Base-by-base conservation (phyloP, 2,329 filamentous ascomycete species). In the Stylonectria norvegica region DNA sequence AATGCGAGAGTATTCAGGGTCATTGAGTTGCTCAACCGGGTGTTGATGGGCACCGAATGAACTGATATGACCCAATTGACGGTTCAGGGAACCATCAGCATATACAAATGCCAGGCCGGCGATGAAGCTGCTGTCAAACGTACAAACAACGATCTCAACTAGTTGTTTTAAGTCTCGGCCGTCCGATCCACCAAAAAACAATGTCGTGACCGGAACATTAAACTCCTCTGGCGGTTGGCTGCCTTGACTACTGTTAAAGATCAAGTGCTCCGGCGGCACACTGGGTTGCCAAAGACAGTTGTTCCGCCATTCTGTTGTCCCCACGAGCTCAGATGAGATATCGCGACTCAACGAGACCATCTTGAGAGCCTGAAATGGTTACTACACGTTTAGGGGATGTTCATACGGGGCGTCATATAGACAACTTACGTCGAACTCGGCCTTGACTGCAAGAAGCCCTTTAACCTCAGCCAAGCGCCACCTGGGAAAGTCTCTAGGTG, bases 351-450 rank as follows among this genome's bases (percentile, higher is more conserved):
- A 14, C 9, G 43, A 43, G 27, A 46, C 30, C 1, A 53, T 25
- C 15, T 50, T 52, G 2, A 50, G 17, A 2, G 34, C 47, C 49
- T 53, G 10, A n/a, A 3, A 12, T 1, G 12, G 11, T 37, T 11
- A 40, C 36, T 4, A 20, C 4, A 34, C 2, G 20, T 33, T n/a
- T n/a, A 9, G 12, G 5, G 8, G n/a, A n/a, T n/a, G n/a, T n/a
- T 27, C 31, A 20, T 5, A 4, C 11, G 4, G 8, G 4, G 3
- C 3, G 10, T 2, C 11, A 5, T 8, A 11, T 20, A 12, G 28
- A 9, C 23, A 33, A 39, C 39, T 15, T 3, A 47, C 46, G 32
- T 50, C 48, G 16, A 50, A 47, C 17, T 49, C 46, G 25, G 38
- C 48, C 16, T 40, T 38, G n/a, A 49, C 23, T 14, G 40, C 36